A percentile compares a stretch with the other conserved stretches of the same genome.
phyloP scores from a whole-genome alignment of 345 rosid genomes.

The Eucalyptus globulus region DNA sequence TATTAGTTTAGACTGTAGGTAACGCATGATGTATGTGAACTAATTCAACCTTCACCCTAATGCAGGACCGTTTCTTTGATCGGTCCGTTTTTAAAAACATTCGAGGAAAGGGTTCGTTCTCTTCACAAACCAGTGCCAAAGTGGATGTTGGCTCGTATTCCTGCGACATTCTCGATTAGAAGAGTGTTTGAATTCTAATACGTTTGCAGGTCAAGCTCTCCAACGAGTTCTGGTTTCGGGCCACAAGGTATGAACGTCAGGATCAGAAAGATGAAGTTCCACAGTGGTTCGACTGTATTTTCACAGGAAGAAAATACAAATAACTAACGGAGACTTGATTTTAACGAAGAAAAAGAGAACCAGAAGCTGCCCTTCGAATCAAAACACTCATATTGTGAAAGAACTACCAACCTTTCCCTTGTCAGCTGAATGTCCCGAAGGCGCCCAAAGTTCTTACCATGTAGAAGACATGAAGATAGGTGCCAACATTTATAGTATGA shows the following conservation, averaged over 20 bases:
- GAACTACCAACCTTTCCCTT: not conserved
- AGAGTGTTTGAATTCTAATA: not conserved
- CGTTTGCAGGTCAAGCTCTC: accelerated
- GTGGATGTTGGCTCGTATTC: not conserved
- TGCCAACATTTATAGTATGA: not conserved
- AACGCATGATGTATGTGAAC: not conserved
- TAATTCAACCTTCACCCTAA: not conserved
- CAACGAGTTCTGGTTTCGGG: not conserved
- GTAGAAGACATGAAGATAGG: not conserved
- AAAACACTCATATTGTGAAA: not conserved
- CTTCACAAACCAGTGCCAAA: not conserved
- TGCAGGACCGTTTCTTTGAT: not conserved
- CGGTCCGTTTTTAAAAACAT: not conserved
- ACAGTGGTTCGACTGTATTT: not conserved
- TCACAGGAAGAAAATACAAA: not conserved
- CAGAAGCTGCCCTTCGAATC: not conserved
- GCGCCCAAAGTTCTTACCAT: not conserved
- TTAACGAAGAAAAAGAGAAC: not conserved
- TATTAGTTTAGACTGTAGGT: not conserved
- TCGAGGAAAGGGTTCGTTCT: not conserved
- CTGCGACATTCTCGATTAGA: not conserved
- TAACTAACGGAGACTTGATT: not conserved
- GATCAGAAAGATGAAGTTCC: not conserved
- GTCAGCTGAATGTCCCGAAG: not conserved
- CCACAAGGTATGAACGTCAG: not conserved